Evolutionary conservation across 2,329 filamentous ascomycete genomes (phyloP).

Genomic region (Paecilomyces formosus): DNA sequence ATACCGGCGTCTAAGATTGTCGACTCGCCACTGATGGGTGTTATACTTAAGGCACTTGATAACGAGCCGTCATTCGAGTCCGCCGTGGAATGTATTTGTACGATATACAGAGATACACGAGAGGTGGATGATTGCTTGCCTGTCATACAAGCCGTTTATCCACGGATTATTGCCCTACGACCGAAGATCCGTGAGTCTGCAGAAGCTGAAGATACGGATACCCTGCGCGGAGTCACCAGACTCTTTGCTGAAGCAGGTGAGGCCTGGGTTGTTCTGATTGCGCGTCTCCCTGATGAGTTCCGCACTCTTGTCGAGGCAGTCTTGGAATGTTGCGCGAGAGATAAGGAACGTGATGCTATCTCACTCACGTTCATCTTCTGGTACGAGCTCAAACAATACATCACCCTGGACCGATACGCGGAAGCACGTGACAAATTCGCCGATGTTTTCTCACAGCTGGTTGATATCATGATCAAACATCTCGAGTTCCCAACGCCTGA

Average conservation of each 20-base stretch:
- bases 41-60: conserved; percentile 70
- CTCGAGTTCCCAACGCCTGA: conserved; percentile 79
- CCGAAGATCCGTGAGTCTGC: conserved; percentile 69
- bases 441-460: conserved; percentile 78
- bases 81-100: conserved; percentile 85
- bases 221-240: conserved; percentile 80
- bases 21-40: conserved; percentile 73
- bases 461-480: conserved; percentile 87
- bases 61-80: conserved; percentile 74
- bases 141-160: conserved; percentile 75
- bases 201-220: conserved; percentile 74
- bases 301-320: conserved; percentile 79
- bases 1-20: conserved; percentile 78
- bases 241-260: conserved; percentile 91
- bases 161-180: conserved; percentile 66
- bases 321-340: conserved; percentile 81
- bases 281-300: conserved; percentile 74
- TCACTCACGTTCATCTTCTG: conserved; percentile 94
- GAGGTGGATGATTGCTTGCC: conserved; percentile 87
- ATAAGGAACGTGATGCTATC: conserved; percentile 84
- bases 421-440: conserved; percentile 68
- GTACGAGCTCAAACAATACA: conserved; percentile 96
- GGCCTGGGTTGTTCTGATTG: conserved; percentile 87
- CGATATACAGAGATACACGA: conserved; percentile 82
- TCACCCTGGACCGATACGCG: conserved; percentile 84